Percentiles rank a stretch among this genome's conserved stretches.
These are phyloP conservation scores for Suillus occidentalis DNA, from an alignment of 768 basidiomycete species.

Conservation along the genomic window DNA sequence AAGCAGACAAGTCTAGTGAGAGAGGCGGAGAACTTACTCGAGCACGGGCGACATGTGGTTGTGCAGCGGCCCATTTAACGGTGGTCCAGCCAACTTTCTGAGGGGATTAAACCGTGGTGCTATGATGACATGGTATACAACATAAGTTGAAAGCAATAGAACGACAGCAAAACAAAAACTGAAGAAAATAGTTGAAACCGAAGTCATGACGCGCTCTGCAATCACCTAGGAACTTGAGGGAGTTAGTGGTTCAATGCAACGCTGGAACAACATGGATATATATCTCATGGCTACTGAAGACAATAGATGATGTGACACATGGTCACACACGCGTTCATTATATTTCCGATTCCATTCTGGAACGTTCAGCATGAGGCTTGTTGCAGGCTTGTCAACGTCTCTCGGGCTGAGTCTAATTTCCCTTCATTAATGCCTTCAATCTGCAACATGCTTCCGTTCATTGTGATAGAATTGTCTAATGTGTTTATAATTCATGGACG, in stretches of 20 bases:
- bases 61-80: slow-evolving; percentile 45
- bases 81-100: slow-evolving; percentile 60
- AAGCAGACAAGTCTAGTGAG: background rate
- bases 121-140: slow-evolving; percentile 29
- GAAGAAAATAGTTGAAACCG: slow-evolving; percentile 6
- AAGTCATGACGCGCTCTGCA: slow-evolving; percentile 8
- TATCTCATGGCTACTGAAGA: slow-evolving; percentile 7
- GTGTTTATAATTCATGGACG: background rate
- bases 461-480: background rate
- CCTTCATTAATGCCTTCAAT: background rate
- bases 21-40: slow-evolving; percentile 44
- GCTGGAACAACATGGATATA: slow-evolving; percentile 2
- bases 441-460: background rate
- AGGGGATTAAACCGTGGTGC: slow-evolving; percentile 43
- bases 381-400: background rate
- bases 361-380: background rate
- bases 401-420: background rate
- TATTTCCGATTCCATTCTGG: slow-evolving; percentile 3
- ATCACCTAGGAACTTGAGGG: background rate
- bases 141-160: slow-evolving; percentile 18
- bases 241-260: background rate
- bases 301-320: slow-evolving; percentile 10
- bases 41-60: slow-evolving; percentile 57
- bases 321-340: slow-evolving; percentile 11
- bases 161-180: slow-evolving; percentile 13